Evolutionary conservation across 441 rosid genomes (phyloP).

Genomic region (Eugenia klotzschiana): DNA sequence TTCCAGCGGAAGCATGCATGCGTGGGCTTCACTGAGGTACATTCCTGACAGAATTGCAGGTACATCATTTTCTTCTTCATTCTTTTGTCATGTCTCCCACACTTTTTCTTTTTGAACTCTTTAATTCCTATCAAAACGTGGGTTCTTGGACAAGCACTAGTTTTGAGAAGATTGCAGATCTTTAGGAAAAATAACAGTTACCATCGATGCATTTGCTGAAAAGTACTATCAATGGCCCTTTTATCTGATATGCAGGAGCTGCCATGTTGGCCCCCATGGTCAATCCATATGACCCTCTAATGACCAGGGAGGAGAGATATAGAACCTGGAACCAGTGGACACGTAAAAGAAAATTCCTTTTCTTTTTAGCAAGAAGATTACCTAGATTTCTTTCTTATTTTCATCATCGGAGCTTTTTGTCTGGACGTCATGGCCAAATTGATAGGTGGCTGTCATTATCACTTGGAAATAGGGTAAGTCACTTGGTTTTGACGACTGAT

Average conservation of each 20-base stretch:
- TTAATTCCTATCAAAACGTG: not conserved
- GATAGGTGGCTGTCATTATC: constrained; percentile 53
- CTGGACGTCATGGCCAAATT: constrained; percentile 56
- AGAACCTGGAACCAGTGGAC: constrained; percentile 51
- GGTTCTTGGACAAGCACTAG: not conserved
- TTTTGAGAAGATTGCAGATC: not conserved
- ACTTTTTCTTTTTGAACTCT: not conserved
- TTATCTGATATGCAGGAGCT: constrained; percentile 35
- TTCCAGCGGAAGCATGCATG: constrained; percentile 59
- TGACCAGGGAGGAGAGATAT: constrained; percentile 42
- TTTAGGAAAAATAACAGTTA: not conserved
- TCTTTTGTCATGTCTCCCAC: not conserved
- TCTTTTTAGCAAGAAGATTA: constrained; percentile 45
- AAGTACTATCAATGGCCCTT: not conserved
- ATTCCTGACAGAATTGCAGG: constrained; percentile 59
- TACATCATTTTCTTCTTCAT: not conserved
- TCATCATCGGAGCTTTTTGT: constrained; percentile 39
- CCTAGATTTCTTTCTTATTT: constrained; percentile 42
- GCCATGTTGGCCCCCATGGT: constrained; percentile 58
- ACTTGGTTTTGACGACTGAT: not conserved
- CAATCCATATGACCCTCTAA: constrained; percentile 47
- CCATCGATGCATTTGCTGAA: not conserved
- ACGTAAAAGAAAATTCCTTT: constrained; percentile 38
- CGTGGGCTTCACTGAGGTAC: constrained; percentile 69
- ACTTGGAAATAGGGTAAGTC: constrained; percentile 46